Percentiles rank a stretch among this genome's conserved stretches.
Conservation (phyloP, 1,284 basidiomycete genomes). For the Boletus nobilissimus region DNA sequence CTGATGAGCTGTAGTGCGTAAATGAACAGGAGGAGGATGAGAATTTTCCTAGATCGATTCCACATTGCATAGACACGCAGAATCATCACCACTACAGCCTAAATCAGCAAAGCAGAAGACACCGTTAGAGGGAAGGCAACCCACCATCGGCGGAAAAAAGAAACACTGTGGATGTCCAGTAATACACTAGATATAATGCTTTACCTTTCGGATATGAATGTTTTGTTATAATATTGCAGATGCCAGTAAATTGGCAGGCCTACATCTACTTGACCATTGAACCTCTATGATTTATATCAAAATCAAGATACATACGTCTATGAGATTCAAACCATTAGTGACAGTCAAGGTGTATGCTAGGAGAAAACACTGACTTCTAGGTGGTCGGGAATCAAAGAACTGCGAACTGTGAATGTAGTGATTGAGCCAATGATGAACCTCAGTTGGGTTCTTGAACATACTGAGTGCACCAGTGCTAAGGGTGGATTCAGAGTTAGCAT, state of each 20-base stretch:
- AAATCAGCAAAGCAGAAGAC: neutral
- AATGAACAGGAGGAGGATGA: neutral
- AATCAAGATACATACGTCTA: slow-evolving; percentile 11
- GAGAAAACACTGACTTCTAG: neutral
- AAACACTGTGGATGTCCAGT: slow-evolving; percentile 7
- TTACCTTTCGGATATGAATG: slow-evolving; percentile 8
- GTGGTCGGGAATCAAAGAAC: neutral
- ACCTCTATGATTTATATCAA: neutral
- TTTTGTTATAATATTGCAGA: neutral
- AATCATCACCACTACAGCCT: slow-evolving; percentile 28
- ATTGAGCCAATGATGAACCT: neutral
- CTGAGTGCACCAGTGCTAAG: neutral
- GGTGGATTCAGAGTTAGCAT: neutral
- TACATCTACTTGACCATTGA: slow-evolving; percentile 14
- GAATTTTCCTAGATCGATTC: slow-evolving; percentile 19
- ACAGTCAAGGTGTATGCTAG: neutral
- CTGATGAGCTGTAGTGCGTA: neutral
- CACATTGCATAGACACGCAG: slow-evolving; percentile 27
- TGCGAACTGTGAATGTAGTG: neutral
- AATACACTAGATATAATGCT: neutral
- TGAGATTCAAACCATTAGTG: neutral
- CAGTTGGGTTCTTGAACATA: neutral
- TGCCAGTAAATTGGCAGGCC: neutral
- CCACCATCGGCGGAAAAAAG: slow-evolving; percentile 14
- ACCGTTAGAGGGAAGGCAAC: neutral